Conservation (phyloP, 768 basidiomycete species). For the Kwoniella sp. region DNA sequence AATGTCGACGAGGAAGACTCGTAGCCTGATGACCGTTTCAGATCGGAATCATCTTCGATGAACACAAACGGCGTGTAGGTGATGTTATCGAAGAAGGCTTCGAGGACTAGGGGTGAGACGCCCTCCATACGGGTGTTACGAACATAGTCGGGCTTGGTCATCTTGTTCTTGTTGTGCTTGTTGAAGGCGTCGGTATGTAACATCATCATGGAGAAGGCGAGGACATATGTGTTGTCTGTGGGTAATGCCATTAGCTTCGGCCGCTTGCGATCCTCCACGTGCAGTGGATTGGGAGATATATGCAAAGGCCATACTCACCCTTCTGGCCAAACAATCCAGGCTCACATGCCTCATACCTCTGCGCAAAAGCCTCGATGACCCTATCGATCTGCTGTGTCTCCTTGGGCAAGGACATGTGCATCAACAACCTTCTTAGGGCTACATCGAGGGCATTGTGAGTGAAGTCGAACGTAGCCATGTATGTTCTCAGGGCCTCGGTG, state of each 20-base stretch:
- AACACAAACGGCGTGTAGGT: conserved; percentile 95
- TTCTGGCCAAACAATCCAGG: conserved; percentile 74
- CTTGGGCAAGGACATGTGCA: conserved; percentile 86
- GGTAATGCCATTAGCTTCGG: background rate
- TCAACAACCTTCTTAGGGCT: conserved; percentile 81
- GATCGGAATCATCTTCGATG: conserved; percentile 83
- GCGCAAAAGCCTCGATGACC: conserved; percentile 92
- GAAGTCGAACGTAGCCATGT: conserved; percentile 79
- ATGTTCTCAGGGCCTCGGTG: conserved; percentile 67
- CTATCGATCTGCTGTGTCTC: conserved; percentile 99
- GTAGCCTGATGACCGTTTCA: conserved; percentile 60
- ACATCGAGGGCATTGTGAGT: conserved; percentile 80
- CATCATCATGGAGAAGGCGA: conserved; percentile 98
- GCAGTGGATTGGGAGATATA: background rate
- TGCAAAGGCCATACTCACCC: conserved; percentile 60
- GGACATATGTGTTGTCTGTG: conserved; percentile 87
- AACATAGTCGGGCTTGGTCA: conserved; percentile 92
- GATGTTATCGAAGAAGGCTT: conserved; percentile 97
- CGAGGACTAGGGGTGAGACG: conserved; percentile 76
- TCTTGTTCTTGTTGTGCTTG: conserved; percentile 94
- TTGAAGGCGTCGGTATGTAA: conserved; percentile 98
- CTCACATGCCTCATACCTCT: conserved; percentile 80
- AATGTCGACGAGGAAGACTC: conserved; percentile 11
- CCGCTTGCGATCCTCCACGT: no score
- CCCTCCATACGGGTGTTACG: conserved; percentile 89